phyloP scores from a whole-genome alignment of 2,329 filamentous ascomycete genomes.

The Stachybotrys chartarum region DNA sequence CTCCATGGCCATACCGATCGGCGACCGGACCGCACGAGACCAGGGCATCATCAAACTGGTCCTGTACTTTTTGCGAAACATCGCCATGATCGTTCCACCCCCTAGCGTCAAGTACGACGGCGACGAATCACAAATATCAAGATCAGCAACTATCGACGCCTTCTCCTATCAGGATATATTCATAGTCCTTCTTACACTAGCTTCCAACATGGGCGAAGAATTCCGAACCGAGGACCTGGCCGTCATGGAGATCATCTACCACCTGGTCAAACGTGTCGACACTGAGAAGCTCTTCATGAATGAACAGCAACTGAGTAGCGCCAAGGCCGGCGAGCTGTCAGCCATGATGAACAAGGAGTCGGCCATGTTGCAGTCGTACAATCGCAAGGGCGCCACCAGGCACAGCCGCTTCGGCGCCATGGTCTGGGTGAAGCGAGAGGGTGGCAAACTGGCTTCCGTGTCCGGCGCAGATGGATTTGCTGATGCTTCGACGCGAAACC shows the following conservation, averaged over 20 bases:
- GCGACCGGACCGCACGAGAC: slow-evolving; percentile 71
- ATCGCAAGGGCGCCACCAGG: slow-evolving; percentile 71
- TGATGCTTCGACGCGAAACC: slow-evolving; percentile 63
- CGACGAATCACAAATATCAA: slow-evolving; percentile 84
- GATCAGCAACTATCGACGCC: slow-evolving; percentile 79
- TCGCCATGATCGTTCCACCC: slow-evolving; percentile 75
- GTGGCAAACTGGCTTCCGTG: slow-evolving; percentile 76
- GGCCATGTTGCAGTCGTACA: slow-evolving; percentile 71
- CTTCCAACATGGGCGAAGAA: slow-evolving; percentile 89
- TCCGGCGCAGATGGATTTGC: slow-evolving; percentile 82
- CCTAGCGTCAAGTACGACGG: slow-evolving; percentile 68
- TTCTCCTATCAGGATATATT: slow-evolving; percentile 91
- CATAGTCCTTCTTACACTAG: slow-evolving; percentile 73
- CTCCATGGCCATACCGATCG: slow-evolving; percentile 71
- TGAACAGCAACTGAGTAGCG: slow-evolving; percentile 61
- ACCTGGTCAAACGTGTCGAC: slow-evolving; percentile 85
- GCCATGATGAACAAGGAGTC: slow-evolving; percentile 74
- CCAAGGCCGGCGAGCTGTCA: slow-evolving; percentile 66
- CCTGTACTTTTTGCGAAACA: slow-evolving; percentile 82
- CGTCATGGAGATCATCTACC: slow-evolving; percentile 88
- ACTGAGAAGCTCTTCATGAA: slow-evolving; percentile 79
- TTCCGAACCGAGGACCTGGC: slow-evolving; percentile 84
- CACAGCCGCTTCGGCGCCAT: slow-evolving; percentile 96
- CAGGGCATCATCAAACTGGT: slow-evolving; percentile 89
- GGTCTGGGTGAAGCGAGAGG: slow-evolving; percentile 89